Evolutionary conservation across 1,284 basidiomycete species (phyloP).

Genomic region (Quambalaria eucalypti): DNA sequence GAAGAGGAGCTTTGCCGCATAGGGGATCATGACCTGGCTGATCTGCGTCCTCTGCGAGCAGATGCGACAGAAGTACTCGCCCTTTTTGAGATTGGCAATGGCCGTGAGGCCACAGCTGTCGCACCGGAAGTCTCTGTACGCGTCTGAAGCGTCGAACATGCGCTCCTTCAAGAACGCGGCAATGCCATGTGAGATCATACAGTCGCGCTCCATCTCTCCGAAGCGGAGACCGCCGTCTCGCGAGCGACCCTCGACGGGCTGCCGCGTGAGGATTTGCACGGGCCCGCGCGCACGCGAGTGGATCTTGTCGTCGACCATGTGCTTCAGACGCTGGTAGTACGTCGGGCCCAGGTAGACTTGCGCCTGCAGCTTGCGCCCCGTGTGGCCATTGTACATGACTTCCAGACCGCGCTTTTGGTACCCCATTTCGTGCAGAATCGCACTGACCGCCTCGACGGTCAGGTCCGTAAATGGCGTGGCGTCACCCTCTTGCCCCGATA

Average conservation of each 20-base stretch:
- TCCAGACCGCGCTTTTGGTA: slow-evolving; percentile 82
- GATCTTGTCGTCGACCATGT: slow-evolving; percentile 99
- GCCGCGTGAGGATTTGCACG: slow-evolving; percentile 91
- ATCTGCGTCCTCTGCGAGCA: slow-evolving; percentile 44
- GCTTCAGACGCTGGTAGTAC: slow-evolving; percentile 97
- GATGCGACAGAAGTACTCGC: slow-evolving; percentile 41
- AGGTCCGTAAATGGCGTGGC: slow-evolving; percentile 97
- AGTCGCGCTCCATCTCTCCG: slow-evolving; percentile 99
- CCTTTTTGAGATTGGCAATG: slow-evolving; percentile 43
- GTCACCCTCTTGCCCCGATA: slow-evolving; percentile 92
- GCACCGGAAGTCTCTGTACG: slow-evolving; percentile 44
- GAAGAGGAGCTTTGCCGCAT: slow-evolving; percentile 69
- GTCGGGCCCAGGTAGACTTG: slow-evolving; percentile 98
- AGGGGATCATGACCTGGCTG: slow-evolving; percentile 47
- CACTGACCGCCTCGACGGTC: slow-evolving; percentile 70
- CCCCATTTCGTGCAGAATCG: slow-evolving; percentile 34
- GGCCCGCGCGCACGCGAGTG: slow-evolving; percentile 94
- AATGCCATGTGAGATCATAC: slow-evolving; percentile 99
- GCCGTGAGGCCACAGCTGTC: slow-evolving; percentile 42
- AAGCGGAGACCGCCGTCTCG: slow-evolving; percentile 97
- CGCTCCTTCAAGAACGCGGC: slow-evolving; percentile 70
- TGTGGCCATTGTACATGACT: slow-evolving; percentile 98
- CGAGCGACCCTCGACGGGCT: slow-evolving; percentile 98
- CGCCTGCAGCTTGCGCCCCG: slow-evolving; percentile 89
- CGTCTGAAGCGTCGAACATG: slow-evolving; percentile 44